phyloP scores from a whole-genome alignment of 148 eudicot genomes.

The Arbutus unedo region DNA sequence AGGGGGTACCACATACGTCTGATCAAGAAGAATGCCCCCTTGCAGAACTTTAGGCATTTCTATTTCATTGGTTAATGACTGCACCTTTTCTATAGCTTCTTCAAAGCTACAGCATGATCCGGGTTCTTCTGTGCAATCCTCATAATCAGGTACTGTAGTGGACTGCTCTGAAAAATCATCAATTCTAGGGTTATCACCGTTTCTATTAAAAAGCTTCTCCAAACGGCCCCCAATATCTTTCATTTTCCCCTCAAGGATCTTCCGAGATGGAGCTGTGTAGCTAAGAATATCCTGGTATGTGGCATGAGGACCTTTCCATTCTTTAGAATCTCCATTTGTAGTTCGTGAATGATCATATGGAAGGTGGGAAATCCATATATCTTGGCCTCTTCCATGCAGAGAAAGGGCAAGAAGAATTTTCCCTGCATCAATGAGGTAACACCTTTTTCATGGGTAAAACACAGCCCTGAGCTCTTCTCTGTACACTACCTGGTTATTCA shows the following conservation, averaged over 20 bases:
- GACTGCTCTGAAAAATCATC: conserved; percentile 62
- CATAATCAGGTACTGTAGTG: conserved; percentile 52
- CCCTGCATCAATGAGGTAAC: conserved; percentile 36
- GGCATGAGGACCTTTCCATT: conserved; percentile 32
- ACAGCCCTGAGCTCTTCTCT: neutral
- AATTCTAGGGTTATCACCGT: conserved; percentile 41
- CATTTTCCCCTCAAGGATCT: conserved; percentile 54
- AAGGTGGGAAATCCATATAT: conserved; percentile 25
- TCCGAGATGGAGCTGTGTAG: conserved; percentile 33
- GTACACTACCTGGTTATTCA: neutral
- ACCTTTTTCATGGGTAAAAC: neutral
- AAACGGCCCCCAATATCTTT: conserved; percentile 61
- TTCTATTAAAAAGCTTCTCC: conserved; percentile 67
- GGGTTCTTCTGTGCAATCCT: conserved; percentile 46
- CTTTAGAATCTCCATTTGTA: conserved; percentile 24
- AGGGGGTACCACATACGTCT: conserved; percentile 44
- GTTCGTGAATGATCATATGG: conserved; percentile 24
- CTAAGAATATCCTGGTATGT: conserved; percentile 21
- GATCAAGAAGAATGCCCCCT: conserved; percentile 76
- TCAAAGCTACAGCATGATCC: conserved; percentile 44
- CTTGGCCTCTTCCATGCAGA: conserved; percentile 61
- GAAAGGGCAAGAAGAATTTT: conserved; percentile 71
- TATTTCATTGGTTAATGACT: conserved; percentile 38
- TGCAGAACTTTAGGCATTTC: conserved; percentile 66
- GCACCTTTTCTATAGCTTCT: conserved; percentile 57